phyloP scores from a whole-genome alignment of 139 green algal genomes.

The Spirogloea muscicola region DNA sequence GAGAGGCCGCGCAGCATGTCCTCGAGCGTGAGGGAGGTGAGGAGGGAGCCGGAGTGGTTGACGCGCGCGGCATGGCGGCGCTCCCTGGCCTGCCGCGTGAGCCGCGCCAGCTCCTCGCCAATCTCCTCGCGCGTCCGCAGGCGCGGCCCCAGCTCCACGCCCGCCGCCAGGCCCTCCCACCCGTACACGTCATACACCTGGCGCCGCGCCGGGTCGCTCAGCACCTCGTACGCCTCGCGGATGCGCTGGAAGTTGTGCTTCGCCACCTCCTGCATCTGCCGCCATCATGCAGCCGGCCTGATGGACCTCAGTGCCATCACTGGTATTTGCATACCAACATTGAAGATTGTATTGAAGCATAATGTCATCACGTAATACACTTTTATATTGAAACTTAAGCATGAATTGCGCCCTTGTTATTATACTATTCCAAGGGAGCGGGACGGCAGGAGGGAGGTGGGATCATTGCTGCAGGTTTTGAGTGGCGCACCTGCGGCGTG shows the following conservation, averaged over 20 bases:
- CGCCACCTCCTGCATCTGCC: constrained; percentile 42
- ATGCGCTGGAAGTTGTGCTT: constrained; percentile 43
- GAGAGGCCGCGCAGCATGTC: constrained; percentile 2
- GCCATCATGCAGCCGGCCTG: too few relatives aligned
- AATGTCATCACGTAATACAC: too few relatives aligned
- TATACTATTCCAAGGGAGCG: too few relatives aligned
- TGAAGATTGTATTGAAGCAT: too few relatives aligned
- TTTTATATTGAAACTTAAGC: too few relatives aligned
- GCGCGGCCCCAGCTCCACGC: constrained; percentile 34
- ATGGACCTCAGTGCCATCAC: too few relatives aligned
- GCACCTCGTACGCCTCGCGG: constrained; percentile 47
- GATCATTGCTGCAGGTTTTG: too few relatives aligned
- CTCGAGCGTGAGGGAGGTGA: constrained; percentile 15
- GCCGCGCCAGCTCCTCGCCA: constrained; percentile 32
- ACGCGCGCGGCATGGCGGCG: neutral
- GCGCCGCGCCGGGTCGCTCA: constrained; percentile 28
- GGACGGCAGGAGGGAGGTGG: too few relatives aligned
- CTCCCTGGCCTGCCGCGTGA: constrained; percentile 19
- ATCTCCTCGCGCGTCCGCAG: constrained; percentile 46
- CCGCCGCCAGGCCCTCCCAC: constrained; percentile 29
- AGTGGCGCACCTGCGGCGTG: constrained; percentile 6
- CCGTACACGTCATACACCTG: constrained; percentile 57
- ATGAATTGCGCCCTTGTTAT: too few relatives aligned
- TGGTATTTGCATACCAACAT: too few relatives aligned
- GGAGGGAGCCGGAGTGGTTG: constrained; percentile 13